Evolutionary conservation across 768 basidiomycete genomes (phyloP), one percentile per base, ranked within the genome.

Genomic region (Suillus americanus): DNA sequence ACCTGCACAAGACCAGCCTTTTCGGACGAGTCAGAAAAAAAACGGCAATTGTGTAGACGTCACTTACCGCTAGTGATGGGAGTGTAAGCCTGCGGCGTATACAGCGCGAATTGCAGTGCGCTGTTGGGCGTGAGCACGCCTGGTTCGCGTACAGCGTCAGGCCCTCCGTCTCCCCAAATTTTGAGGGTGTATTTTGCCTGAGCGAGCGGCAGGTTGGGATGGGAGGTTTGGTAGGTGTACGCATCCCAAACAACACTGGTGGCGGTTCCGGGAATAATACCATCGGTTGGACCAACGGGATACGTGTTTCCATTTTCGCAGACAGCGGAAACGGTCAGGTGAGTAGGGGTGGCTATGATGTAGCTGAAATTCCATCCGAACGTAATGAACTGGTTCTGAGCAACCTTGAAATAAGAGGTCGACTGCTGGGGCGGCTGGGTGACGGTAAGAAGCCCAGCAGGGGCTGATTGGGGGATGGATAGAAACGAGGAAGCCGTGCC

Each of bases 351-450:
- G 48, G 81, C 84, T 68, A 90, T 78, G 48, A 98, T 79, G 64
- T 82, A 82, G 18, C 92, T 93, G 71, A 94, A 85, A 77, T 94
- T 94, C 96, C 95, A 97, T 13, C 84, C 95, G 74, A 97, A 93
- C 25, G 94, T 97, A 72, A 97, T 86, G 65, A 81, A 78, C 67
- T 92, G 83, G 59, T 80, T 81, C 1, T 80, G 79, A 0, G 93
- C 91, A 72, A 97, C 91, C 83, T 95, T 95, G 82, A 87, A 97
- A 81, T 87, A 97, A 28, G 93, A 92, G 3, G 90, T 89, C 40
- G 87, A 85, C 10, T 91, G 90, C 67, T 88, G 85, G 0, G 92
- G 91, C 1, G 95, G 95, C 72, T 92, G 85, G 50, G 92, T 92
- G 72, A 94, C 85, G 65, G 85, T 83, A 60, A 92, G 73, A n/a